Evolutionary conservation across 2,329 filamentous ascomycete species (phyloP).

Genomic region (Hypoxylon sp.): DNA sequence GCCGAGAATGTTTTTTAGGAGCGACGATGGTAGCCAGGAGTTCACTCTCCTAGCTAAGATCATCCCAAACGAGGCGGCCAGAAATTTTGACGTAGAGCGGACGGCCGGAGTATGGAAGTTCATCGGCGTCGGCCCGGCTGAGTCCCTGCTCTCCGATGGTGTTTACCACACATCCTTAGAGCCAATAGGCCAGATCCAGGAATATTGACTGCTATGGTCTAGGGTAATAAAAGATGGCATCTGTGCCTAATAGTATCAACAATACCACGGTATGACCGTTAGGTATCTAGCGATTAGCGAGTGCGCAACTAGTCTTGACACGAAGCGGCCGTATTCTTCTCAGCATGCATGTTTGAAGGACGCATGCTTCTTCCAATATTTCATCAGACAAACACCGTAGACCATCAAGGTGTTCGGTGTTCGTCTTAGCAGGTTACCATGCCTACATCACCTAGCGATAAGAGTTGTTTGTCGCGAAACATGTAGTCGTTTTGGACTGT

Average conservation of each 20-base stretch:
- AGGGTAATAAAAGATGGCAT: neutral
- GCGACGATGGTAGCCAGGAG: constrained; percentile 34
- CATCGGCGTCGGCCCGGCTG: constrained; percentile 42
- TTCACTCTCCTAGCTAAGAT: constrained; percentile 41
- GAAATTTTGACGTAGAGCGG: constrained; percentile 26
- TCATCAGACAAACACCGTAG: neutral
- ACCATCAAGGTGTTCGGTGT: neutral
- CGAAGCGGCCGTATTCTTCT: neutral
- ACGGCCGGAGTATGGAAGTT: constrained; percentile 49
- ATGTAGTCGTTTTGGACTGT: neutral
- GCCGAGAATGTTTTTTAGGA: constrained; percentile 48
- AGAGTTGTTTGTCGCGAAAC: neutral
- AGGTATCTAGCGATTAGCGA: neutral
- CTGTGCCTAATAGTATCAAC: neutral
- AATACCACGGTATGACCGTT: neutral
- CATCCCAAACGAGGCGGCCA: constrained; percentile 39
- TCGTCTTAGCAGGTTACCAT: neutral
- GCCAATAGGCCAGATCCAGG: constrained; percentile 36
- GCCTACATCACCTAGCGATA: neutral
- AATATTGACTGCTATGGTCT: neutral
- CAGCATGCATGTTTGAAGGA: neutral
- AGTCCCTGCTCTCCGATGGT: constrained; percentile 42
- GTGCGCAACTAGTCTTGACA: neutral
- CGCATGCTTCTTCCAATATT: neutral
- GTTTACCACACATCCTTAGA: constrained; percentile 38